A percentile compares a stretch with the other conserved stretches of the same genome.
These are phyloP conservation scores for Trichosanthes truncata DNA, from an alignment of 306 rosid species.

Conservation along the genomic window DNA sequence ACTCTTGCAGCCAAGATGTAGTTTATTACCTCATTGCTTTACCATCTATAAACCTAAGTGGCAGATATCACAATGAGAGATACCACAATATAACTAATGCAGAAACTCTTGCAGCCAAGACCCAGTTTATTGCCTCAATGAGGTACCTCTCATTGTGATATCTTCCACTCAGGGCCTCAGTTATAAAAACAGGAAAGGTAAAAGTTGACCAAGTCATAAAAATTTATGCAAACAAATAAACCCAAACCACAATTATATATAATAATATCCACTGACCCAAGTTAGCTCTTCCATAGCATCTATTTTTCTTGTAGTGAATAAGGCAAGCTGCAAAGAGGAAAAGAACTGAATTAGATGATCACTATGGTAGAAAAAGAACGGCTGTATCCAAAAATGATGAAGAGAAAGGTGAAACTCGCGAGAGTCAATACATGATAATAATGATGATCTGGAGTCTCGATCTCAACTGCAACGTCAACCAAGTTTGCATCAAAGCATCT, in stretches of 20 bases:
- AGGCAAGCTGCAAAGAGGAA: slow-evolving; percentile 60
- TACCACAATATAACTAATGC: neutral
- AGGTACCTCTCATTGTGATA: neutral
- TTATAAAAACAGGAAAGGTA: neutral
- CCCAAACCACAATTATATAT: slow-evolving; percentile 16
- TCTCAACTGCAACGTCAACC: slow-evolving; percentile 73
- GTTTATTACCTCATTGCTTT: neutral
- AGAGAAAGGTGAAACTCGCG: slow-evolving; percentile 9
- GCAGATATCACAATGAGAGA: neutral
- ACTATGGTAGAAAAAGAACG: slow-evolving; percentile 9
- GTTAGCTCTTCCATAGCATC: slow-evolving; percentile 83
- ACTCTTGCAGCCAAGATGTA: neutral
- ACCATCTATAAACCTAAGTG: neutral
- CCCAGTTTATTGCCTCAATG: neutral
- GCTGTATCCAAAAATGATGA: slow-evolving; percentile 1
- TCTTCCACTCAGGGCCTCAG: neutral
- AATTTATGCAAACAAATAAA: slow-evolving; percentile 12
- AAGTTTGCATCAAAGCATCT: slow-evolving; percentile 93
- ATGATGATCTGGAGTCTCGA: slow-evolving; percentile 63
- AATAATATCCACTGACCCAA: slow-evolving; percentile 51
- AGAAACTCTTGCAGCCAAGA: neutral
- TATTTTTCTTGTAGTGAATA: slow-evolving; percentile 70
- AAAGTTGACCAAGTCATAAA: slow-evolving; percentile 2
- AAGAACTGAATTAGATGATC: slow-evolving; percentile 11
- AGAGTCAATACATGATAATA: slow-evolving; percentile 58